phyloP scores from a whole-genome alignment of 2,329 filamentous ascomycete genomes.

The Nemania bipapillata region DNA sequence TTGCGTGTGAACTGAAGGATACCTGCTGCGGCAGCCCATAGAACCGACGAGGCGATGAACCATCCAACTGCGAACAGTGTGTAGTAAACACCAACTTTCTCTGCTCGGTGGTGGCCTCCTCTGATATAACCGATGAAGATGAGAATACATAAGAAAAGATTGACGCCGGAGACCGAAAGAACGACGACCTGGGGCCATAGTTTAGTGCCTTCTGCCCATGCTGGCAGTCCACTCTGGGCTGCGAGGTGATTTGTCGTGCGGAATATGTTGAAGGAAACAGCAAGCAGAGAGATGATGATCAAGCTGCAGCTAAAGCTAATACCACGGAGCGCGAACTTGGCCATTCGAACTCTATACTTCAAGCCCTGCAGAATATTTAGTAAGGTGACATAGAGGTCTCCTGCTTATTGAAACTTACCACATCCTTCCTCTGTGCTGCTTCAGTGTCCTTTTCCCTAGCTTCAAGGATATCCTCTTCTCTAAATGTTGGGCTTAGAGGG shows the following conservation, averaged over 20 bases:
- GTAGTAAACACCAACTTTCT: conserved; percentile 95
- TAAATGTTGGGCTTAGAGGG: conserved; percentile 89
- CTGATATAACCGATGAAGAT: conserved; percentile 89
- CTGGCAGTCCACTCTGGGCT: conserved; percentile 78
- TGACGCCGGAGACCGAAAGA: conserved; percentile 80
- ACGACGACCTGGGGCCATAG: conserved; percentile 91
- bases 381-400: conserved; percentile 45
- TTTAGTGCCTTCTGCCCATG: conserved; percentile 84
- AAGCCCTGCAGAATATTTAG: conserved; percentile 73
- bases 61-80: conserved; percentile 91
- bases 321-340: conserved; percentile 92
- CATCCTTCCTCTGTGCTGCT: conserved; percentile 84
- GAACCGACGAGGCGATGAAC: conserved; percentile 90
- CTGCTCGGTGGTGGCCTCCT: conserved; percentile 86
- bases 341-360: conserved; percentile 88
- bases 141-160: conserved; percentile 78
- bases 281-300: conserved; percentile 90
- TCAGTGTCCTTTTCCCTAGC: conserved; percentile 84
- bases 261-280: conserved; percentile 91
- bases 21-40: conserved; percentile 90
- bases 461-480: conserved; percentile 86
- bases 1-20: conserved; percentile 82
- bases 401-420: conserved; percentile 69
- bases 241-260: conserved; percentile 82
- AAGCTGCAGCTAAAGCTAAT: conserved; percentile 97